phyloP scores from a whole-genome alignment of 1,284 basidiomycete genomes.

The Tremellales sp. region DNA sequence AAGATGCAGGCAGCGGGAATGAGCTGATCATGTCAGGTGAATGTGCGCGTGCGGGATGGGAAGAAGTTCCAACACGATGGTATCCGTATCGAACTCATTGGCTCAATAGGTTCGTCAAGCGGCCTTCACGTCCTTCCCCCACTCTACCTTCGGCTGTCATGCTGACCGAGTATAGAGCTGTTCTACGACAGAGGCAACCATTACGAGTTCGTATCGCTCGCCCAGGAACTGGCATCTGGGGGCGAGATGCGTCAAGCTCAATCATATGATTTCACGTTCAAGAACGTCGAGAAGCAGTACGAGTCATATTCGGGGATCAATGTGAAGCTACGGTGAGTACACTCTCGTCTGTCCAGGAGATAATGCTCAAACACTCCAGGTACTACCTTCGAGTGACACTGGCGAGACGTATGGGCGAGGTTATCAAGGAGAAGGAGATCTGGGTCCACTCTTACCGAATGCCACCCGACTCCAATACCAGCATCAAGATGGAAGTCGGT shows the following conservation, averaged over 20 bases:
- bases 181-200: constrained; percentile 86
- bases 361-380: constrained; percentile 50
- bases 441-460: constrained; percentile 99
- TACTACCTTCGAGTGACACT: constrained; percentile 93
- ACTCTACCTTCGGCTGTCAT: background rate
- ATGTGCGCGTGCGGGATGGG: constrained; percentile 85
- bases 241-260: constrained; percentile 93
- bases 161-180: constrained; percentile 59
- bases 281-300: constrained; percentile 98
- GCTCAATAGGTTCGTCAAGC: constrained; percentile 74
- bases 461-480: constrained; percentile 95
- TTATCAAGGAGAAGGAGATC: constrained; percentile 84
- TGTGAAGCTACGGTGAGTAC: constrained; percentile 80
- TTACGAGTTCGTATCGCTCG: constrained; percentile 93
- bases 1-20: background rate
- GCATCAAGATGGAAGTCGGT: constrained; percentile 99
- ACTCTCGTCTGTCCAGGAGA: background rate
- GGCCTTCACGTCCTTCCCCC: background rate
- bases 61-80: constrained; percentile 95
- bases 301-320: constrained; percentile 98
- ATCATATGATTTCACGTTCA: constrained; percentile 94
- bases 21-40: constrained; percentile 56
- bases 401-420: constrained; percentile 85
- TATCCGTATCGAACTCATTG: constrained; percentile 96
- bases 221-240: constrained; percentile 88